phyloP scores from a whole-genome alignment of 257 asterid genomes.

The Lycium ferocissimum region DNA sequence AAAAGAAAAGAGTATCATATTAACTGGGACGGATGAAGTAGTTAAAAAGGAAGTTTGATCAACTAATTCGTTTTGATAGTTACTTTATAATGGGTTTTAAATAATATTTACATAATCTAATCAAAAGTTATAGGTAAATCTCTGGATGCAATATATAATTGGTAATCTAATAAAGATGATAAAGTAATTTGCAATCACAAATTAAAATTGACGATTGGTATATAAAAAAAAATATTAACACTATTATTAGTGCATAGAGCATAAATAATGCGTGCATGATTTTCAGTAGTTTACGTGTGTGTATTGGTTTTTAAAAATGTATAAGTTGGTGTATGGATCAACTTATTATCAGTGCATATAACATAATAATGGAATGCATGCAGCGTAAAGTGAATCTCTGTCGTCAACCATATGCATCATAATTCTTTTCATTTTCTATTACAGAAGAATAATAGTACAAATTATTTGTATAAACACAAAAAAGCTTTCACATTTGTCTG shows the following conservation, averaged over 20 bases:
- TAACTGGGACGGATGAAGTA: too few species aligned
- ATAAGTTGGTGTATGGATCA: constrained; percentile 29
- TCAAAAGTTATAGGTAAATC: too few species aligned
- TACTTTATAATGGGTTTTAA: too few species aligned
- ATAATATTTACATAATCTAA: too few species aligned
- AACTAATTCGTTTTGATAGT: too few species aligned
- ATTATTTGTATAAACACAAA: not conserved
- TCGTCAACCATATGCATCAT: constrained; percentile 28
- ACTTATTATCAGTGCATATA: too few species aligned
- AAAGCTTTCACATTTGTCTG: constrained; percentile 36
- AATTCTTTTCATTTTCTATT: constrained; percentile 17
- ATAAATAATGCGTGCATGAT: not conserved
- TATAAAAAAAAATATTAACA: not conserved
- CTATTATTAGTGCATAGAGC: not conserved
- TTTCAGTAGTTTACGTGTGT: constrained; percentile 18
- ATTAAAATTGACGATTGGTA: not conserved
- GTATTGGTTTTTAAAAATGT: not conserved
- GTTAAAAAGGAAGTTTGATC: too few species aligned
- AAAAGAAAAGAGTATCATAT: too few species aligned
- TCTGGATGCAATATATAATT: too few species aligned
- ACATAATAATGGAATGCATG: constrained; percentile 26
- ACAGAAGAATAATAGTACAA: not conserved
- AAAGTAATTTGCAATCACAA: too few species aligned
- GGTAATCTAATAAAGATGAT: too few species aligned
- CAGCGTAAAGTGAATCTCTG: constrained; percentile 50